phyloP scores from a whole-genome alignment of 2,329 filamentous ascomycete species.

The Diaporthe vaccinii region DNA sequence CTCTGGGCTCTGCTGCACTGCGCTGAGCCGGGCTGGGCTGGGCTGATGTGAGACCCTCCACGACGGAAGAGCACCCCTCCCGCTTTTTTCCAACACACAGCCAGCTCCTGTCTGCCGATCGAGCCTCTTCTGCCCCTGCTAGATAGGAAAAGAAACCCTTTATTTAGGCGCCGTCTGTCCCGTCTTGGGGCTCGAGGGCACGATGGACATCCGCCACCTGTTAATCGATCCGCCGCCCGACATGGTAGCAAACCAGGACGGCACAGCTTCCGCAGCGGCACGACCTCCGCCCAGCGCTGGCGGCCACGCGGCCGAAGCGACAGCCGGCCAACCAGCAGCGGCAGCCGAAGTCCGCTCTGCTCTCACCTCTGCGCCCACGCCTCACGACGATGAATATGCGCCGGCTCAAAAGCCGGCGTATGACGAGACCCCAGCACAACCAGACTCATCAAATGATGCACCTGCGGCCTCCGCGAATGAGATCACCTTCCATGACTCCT shows the following conservation, averaged over 20 bases:
- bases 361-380: not conserved
- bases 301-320: slow-evolving; percentile 4
- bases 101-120: slow-evolving; percentile 10
- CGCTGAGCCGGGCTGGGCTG: slow-evolving; percentile 5
- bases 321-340: slow-evolving; percentile 6
- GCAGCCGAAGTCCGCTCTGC: slow-evolving; percentile 8
- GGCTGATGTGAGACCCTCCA: slow-evolving; percentile 24
- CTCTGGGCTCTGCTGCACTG: not conserved
- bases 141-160: not conserved
- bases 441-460: not conserved
- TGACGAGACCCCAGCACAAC: not conserved
- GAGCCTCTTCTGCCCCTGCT: not conserved
- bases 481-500: not conserved
- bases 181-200: slow-evolving; percentile 17
- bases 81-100: slow-evolving; percentile 1
- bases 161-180: slow-evolving; percentile 25
- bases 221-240: slow-evolving; percentile 31
- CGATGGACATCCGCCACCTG: slow-evolving; percentile 26
- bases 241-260: slow-evolving; percentile 27
- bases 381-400: not conserved
- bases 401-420: not conserved
- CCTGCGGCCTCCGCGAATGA: not conserved
- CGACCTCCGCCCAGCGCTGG: not conserved
- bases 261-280: slow-evolving; percentile 3
- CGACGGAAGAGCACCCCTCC: slow-evolving; percentile 6